phyloP scores from a whole-genome alignment of 2,329 filamentous ascomycete genomes.

The Paracamarosporium sp. region DNA sequence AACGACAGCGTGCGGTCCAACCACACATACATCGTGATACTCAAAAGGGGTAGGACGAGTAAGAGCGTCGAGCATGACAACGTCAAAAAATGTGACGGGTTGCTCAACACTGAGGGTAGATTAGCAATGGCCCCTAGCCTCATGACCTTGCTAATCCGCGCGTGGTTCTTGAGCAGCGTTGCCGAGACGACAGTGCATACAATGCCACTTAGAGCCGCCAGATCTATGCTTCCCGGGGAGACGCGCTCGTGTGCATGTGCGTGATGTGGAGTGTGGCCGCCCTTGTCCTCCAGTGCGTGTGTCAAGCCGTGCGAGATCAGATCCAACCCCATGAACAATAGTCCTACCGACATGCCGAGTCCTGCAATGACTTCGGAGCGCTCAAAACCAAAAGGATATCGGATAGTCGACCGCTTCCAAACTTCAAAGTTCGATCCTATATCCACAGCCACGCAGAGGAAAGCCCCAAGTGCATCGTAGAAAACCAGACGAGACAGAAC shows the following conservation, averaged over 20 bases:
- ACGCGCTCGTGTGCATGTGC: slow-evolving; percentile 66
- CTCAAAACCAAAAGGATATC: slow-evolving; percentile 92
- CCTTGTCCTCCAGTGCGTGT: slow-evolving; percentile 81
- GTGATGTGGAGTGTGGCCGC: slow-evolving; percentile 76
- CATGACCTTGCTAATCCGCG: slow-evolving; percentile 90
- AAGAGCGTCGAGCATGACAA: slow-evolving; percentile 84
- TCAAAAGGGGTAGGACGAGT: slow-evolving; percentile 81
- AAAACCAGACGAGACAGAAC: slow-evolving; percentile 92
- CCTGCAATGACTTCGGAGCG: slow-evolving; percentile 92
- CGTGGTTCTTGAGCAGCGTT: slow-evolving; percentile 86
- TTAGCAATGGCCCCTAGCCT: slow-evolving; percentile 81
- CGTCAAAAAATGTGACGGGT: slow-evolving; percentile 94
- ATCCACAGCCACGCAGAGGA: slow-evolving; percentile 90
- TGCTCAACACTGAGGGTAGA: slow-evolving; percentile 85
- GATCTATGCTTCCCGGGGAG: slow-evolving; percentile 77
- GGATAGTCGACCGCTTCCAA: slow-evolving; percentile 90
- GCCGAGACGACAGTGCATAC: slow-evolving; percentile 84
- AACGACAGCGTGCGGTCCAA: slow-evolving; percentile 83
- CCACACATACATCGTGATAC: slow-evolving; percentile 80
- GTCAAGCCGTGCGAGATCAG: slow-evolving; percentile 93
- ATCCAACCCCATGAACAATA: slow-evolving; percentile 97
- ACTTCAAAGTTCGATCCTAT: slow-evolving; percentile 97
- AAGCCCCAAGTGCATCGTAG: slow-evolving; percentile 92
- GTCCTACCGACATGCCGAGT: slow-evolving; percentile 93
- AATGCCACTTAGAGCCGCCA: slow-evolving; percentile 82